Conservation (phyloP, 73 alveolate genomes). For the Uronychia binucleata region DNA sequence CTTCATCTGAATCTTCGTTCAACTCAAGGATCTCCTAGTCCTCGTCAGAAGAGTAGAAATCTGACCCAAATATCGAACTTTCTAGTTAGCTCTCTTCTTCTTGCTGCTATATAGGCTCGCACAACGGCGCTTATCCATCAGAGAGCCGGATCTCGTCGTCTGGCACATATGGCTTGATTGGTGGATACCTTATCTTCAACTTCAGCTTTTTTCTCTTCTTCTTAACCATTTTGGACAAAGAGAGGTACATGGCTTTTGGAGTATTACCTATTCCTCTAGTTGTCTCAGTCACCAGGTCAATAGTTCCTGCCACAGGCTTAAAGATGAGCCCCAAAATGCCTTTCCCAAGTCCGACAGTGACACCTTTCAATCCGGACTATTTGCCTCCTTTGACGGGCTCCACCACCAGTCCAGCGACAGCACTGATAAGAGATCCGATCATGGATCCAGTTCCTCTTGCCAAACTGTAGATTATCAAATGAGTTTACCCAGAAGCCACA, state of each 20-base stretch:
- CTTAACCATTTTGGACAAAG: conserved; percentile 16
- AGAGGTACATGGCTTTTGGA: conserved; percentile 42
- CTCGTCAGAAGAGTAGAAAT: not conserved
- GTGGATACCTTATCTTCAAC: conserved; percentile 7
- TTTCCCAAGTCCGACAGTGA: conserved; percentile 79
- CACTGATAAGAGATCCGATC: conserved; percentile 70
- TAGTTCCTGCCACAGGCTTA: conserved; percentile 86
- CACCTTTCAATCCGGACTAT: conserved; percentile 76
- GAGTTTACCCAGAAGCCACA: not conserved
- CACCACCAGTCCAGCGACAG: conserved; percentile 80
- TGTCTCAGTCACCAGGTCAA: conserved; percentile 82
- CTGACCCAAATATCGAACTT: not conserved
- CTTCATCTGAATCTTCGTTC: not conserved
- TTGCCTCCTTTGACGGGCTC: conserved; percentile 91
- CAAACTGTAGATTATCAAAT: conserved; percentile 30
- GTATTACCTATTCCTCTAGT: conserved; percentile 82
- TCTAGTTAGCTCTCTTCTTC: conserved; percentile 1
- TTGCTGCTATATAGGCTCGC: not conserved
- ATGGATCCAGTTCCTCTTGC: conserved; percentile 56
- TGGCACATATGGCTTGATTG: conserved; percentile 39
- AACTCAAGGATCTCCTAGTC: not conserved
- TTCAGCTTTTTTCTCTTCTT: not conserved
- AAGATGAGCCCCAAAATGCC: conserved; percentile 79
- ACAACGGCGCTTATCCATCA: too few species aligned
- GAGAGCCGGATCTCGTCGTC: not conserved